A percentile compares a stretch with the other conserved stretches of the same genome.
Evolutionary conservation across 225 moss, liverwort and hornwort species (phyloP).

Genomic region (Sphagnum tenellum): DNA sequence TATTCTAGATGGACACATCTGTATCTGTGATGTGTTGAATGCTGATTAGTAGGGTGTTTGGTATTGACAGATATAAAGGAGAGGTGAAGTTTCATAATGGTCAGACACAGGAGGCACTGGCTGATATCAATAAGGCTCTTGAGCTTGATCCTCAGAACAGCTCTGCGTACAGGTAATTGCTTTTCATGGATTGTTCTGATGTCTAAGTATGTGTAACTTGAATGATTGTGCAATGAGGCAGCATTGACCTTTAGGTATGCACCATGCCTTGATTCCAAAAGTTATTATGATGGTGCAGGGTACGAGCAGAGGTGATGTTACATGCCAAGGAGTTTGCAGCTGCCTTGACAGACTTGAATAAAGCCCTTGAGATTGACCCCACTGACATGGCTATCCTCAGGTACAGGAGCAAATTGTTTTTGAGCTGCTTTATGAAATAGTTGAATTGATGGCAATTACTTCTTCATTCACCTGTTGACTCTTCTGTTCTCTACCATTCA

Average conservation of each 20-base stretch:
- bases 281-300: slow-evolving; percentile 13
- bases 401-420: slow-evolving; percentile 6
- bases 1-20: background rate
- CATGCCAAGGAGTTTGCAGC: slow-evolving; percentile 27
- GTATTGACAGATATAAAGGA: slow-evolving; percentile 28
- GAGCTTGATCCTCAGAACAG: slow-evolving; percentile 25
- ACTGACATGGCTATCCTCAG: slow-evolving; percentile 35
- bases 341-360: slow-evolving; percentile 38
- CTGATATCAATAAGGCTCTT: slow-evolving; percentile 37
- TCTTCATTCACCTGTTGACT: too few species aligned
- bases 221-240: too few species aligned
- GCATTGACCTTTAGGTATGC: too few species aligned
- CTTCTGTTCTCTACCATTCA: too few species aligned
- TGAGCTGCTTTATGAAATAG: too few species aligned
- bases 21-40: background rate
- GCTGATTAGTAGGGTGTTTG: background rate
- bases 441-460: too few species aligned
- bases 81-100: slow-evolving; percentile 29
- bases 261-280: too few species aligned
- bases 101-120: slow-evolving; percentile 16
- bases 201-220: too few species aligned
- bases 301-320: slow-evolving; percentile 42
- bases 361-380: slow-evolving; percentile 32
- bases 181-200: too few species aligned
- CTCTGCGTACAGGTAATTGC: slow-evolving; percentile 24